Base-by-base conservation (phyloP, 208 protist genomes). In the Acanthamoeba culbertsoni region DNA sequence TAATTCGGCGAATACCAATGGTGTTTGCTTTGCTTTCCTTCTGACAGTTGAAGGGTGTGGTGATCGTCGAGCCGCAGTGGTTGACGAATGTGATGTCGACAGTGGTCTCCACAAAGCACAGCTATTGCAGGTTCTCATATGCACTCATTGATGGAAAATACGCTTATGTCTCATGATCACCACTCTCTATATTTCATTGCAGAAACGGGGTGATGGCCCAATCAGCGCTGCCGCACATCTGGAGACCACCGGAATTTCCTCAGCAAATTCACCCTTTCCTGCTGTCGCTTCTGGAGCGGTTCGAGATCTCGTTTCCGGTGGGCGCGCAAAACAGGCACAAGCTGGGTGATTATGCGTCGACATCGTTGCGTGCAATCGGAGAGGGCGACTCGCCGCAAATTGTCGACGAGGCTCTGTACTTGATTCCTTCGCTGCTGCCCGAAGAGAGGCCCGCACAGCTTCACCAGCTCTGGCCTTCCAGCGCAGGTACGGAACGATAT, bases 41-140 rank as follows among this genome's bases (percentile, higher is more conserved):
- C 59, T 35, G 35, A 86, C 57, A 92, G 40, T 42, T 96, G 42
- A 94, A 57, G 79, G 93, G 94, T 0, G 93, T 94, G 16, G 89
- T 94, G 0, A 94, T 96, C 62, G 91, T 96, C 20, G 92, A 94
- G 6, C 65, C 86, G 7, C 95, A 96, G 79, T 96, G 93, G 93
- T n/a, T 96, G 7, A 94, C 88, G 2, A 84, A 96, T 37, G 88
- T 95, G 12, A 95, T 96, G 48, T 93, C 94, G 1, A 95, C 62
- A 0, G 63, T 92, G 10, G 40, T 92, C 8, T 79, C 88, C 3
- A 92, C 88, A 0, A 92, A 92, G 45, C 88, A 92, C 63, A 92
- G 79, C 88, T 92, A 40, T 53, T 91, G 84, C 53, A 59, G 23
- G 77, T 86, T 14, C 43, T n/a, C 33, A 14, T 20, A 7, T 40